Evolutionary conservation across 192 early-diverging fungal genomes (phyloP), one percentile per base, ranked within the genome.

Genomic region (Bifiguratus adelaidae): DNA sequence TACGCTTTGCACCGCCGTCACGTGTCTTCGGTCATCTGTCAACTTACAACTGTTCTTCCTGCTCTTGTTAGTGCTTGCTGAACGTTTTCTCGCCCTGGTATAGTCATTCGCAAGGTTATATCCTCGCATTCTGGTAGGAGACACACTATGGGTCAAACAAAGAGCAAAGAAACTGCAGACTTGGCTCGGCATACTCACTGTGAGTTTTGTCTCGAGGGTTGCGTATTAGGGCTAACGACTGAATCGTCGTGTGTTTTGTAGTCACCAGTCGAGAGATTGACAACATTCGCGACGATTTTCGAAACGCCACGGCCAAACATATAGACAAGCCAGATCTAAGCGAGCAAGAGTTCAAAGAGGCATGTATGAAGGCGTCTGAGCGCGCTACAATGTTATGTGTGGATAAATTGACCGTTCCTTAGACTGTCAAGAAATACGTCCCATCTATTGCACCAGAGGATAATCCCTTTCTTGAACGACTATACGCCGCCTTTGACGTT

Each of bases 401-500:
- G 6, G 7, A 22, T 42, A 52, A 32, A 34, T 26, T n/a, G 20
- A 32, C 23, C 26, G 20, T 21, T 35, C 41, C 24, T 30, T 48
- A 78, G 77, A 67, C 73, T 6, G 61, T 78, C 3, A 57, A 63
- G 49, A 69, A 69, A 21, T 70, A 72, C 52, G 66, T 80, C 1
- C 61, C 55, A 40, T 52, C 46, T 70, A 76, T 79, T 47, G 78
- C 57, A 38, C 70, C 51, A 51, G 58, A 47, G 55, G 84, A 62
- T 53, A 84, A 83, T 56, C 56, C 85, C 7, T 88, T 88, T 58
- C 52, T 88, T 47, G 80, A 82, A 49, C 65, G 86, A 32, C 53
- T 88, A 7, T 88, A 83, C 56, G 75, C 83, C 33, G 84, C 85
- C 11, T 88, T 88, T 59, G 86, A 88, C 42, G 63, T 74, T 2